Base-by-base conservation (phyloP, 139 green algal species). In the Yamagishiella unicocca region DNA sequence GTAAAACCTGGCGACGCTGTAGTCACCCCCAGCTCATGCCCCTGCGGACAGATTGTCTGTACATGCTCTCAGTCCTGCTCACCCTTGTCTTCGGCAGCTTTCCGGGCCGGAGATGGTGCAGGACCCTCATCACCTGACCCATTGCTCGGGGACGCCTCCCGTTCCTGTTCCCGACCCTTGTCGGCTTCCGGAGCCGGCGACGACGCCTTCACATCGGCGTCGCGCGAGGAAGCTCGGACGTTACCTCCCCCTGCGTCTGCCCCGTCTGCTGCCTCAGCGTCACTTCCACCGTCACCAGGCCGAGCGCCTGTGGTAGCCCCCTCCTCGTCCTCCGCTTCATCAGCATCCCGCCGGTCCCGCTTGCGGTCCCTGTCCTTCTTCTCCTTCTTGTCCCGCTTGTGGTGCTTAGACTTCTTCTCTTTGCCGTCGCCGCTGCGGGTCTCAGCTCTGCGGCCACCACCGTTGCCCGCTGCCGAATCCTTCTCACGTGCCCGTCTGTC, bases 361-460 rank as follows among this genome's bases (percentile, higher is more conserved):
- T 79, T 70, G 10, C 66, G 33, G 43, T 78, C 66, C 66, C 42
- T 70, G 19, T 85, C 45, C 61, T 75, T 38, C 78, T 75, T 62
- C 38, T 58, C 40, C 78, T 85, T 75, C 80, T 86, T 86, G 5
- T 86, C 64, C 43, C 53, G 37, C 80, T 86, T 85, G 38, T 80
- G 81, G 61, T 80, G 81, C 66, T 86, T 76, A 0, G 66, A 80
- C 43, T 78, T 87, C 31, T 79, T 87, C 12, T 40, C 64, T 24
- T 77, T 37, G 31, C 54, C 81, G 22, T 68, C 54, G 35, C 45
- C 37, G 27, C 24, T 9, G 45, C 61, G 58, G 4, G 31, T 10
- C 12, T 40, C 29, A 29, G 9, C 8, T 22, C 4, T 54, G 22
- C 77, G 29, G 43, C 74, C 40, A 29, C 45, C 42, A 31, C n/a